Conservation (phyloP, 768 basidiomycete species). For the Suillus placidus region DNA sequence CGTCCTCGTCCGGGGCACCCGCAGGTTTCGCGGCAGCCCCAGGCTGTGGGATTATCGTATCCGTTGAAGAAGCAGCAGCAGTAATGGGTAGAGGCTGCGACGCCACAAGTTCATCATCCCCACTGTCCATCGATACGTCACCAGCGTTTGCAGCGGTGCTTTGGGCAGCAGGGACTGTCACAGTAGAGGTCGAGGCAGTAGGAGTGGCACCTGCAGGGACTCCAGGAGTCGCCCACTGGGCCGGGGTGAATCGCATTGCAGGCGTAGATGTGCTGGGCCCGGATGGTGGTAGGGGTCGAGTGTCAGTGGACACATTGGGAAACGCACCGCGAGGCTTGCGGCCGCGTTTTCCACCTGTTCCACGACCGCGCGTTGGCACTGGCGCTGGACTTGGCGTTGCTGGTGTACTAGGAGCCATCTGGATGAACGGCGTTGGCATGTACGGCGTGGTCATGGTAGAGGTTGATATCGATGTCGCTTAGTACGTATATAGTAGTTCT, state of each 20-base stretch:
- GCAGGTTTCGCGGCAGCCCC: slow-evolving; percentile 17
- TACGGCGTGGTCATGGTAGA: slow-evolving; percentile 28
- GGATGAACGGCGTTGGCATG: slow-evolving; percentile 27
- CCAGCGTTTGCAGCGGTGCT: slow-evolving; percentile 8
- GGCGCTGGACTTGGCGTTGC: slow-evolving; percentile 25
- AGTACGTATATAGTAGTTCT: neutral
- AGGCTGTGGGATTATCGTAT: slow-evolving; percentile 14
- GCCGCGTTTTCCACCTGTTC: slow-evolving; percentile 46
- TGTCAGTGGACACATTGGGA: slow-evolving; percentile 23
- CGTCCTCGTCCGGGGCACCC: slow-evolving; percentile 47
- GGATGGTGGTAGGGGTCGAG: slow-evolving; percentile 17
- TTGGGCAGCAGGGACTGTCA: slow-evolving; percentile 16
- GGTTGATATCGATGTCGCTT: neutral
- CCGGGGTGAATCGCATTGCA: slow-evolving; percentile 37
- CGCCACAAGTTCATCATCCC: slow-evolving; percentile 22
- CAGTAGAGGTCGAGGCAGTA: slow-evolving; percentile 8
- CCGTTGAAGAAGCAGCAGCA: neutral
- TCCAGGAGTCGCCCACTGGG: slow-evolving; percentile 41
- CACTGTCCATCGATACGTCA: slow-evolving; percentile 11
- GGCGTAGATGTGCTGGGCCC: slow-evolving; percentile 14
- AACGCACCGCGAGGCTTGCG: slow-evolving; percentile 50
- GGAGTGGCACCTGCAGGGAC: slow-evolving; percentile 13
- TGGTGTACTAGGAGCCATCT: slow-evolving; percentile 20
- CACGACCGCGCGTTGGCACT: slow-evolving; percentile 22
- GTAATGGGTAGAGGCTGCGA: neutral